Percentiles rank a stretch among this genome's conserved stretches.
Conservation (phyloP, 2,329 filamentous ascomycete species). For the Emergomyces orientalis region DNA sequence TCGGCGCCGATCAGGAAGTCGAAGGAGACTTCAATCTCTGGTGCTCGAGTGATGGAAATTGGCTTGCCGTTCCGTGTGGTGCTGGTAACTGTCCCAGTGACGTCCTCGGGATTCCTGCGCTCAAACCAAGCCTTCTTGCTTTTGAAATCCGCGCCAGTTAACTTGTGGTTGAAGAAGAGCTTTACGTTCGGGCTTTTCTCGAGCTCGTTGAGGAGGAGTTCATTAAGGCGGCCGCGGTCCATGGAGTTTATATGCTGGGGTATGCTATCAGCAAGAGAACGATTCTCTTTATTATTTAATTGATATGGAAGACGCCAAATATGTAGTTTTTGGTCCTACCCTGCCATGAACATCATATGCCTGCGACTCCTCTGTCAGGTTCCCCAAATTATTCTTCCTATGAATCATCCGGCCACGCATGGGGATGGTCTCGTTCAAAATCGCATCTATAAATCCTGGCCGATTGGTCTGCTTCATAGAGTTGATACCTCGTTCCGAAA, state of each 20-base stretch:
- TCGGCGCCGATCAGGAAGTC: conserved; percentile 92
- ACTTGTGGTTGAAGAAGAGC: conserved; percentile 85
- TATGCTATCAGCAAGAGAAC: not conserved
- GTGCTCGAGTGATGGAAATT: conserved; percentile 35
- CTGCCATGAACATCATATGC: conserved; percentile 82
- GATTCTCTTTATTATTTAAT: not conserved
- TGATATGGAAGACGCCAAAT: not conserved
- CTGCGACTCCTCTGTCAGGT: conserved; percentile 69
- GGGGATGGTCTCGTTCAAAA: conserved; percentile 72
- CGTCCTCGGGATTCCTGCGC: conserved; percentile 30
- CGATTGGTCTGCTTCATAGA: conserved; percentile 65
- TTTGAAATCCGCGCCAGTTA: conserved; percentile 80
- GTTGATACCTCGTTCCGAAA: conserved; percentile 89
- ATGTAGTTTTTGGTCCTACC: conserved; percentile 41
- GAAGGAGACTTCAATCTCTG: conserved; percentile 75
- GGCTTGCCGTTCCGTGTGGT: conserved; percentile 22
- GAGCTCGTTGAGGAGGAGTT: conserved; percentile 70
- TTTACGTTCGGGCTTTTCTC: conserved; percentile 80
- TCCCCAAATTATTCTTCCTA: conserved; percentile 53
- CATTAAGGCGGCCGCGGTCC: conserved; percentile 76
- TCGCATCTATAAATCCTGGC: conserved; percentile 58
- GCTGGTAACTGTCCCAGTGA: conserved; percentile 23
- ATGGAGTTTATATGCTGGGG: conserved; percentile 70
- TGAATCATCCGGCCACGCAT: conserved; percentile 98
- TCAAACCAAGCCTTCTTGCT: conserved; percentile 83